Conservation (phyloP, 108 stramenopile species). For the Fistulifera pelliculosa region DNA sequence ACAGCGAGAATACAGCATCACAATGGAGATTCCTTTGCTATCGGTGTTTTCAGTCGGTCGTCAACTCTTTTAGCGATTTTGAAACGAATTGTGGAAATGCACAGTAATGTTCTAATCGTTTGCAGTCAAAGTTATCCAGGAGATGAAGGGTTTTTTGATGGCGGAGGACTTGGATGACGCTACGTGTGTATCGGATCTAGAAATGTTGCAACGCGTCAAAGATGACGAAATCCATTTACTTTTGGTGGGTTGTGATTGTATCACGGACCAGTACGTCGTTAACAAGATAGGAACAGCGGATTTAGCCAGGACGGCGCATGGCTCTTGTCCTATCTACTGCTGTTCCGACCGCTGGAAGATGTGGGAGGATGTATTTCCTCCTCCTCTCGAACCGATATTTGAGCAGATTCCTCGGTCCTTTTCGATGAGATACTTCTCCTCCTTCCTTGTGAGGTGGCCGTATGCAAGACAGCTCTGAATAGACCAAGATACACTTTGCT, state of each 20-base stretch:
- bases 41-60: conserved; percentile 41
- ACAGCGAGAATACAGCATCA: not conserved
- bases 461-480: not conserved
- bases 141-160: conserved; percentile 42
- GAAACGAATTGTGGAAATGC: not conserved
- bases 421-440: conserved; percentile 22
- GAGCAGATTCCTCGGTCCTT: conserved; percentile 20
- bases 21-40: conserved; percentile 6
- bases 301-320: conserved; percentile 12
- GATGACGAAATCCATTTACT: conserved; percentile 22
- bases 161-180: conserved; percentile 22
- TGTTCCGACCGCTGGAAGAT: conserved; percentile 39
- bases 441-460: not conserved
- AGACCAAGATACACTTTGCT: no score
- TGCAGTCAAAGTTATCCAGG: conserved; percentile 39
- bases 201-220: conserved; percentile 15
- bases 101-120: conserved; percentile 12
- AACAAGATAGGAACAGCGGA: conserved; percentile 38
- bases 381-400: conserved; percentile 45
- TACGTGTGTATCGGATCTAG: conserved; percentile 20
- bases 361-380: conserved; percentile 40
- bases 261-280: conserved; percentile 24
- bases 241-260: conserved; percentile 39
- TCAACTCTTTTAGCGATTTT: conserved; percentile 23
- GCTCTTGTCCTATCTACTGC: conserved; percentile 22